Evolutionary conservation across 139 green algal species (phyloP), one percentile per base, ranked within the genome.

Genomic region (Chlamydomonas schloesseri): DNA sequence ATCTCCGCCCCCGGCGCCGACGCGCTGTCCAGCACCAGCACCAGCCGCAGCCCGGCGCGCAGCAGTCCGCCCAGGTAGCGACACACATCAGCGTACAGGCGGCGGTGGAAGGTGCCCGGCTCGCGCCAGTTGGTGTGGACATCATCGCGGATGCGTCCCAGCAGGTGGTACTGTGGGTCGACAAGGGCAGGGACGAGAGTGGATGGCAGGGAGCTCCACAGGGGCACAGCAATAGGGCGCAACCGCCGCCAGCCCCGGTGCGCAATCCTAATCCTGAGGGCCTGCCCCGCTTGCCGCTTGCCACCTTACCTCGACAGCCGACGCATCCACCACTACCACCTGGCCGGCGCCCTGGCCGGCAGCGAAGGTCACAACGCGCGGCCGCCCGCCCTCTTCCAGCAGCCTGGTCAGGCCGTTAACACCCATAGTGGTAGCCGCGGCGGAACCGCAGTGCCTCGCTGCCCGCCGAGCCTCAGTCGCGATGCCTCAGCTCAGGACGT

Each of bases 11-110:
- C 57, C 15, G 84, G 84, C 9, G 46, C 50, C 0, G 73, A 4
- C 4, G 84, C 74, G 21, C 62, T 47, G 33, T 89, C 84, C 5
- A 21, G 14, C 14, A 89, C 47, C 21, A 83, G 72, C 6, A 89
- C 64, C 28, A 26, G 34, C 2, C 47, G 64, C 31, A 89, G 58
- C 0, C 84, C 84, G 31, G 31, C 46, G 15, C 67, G 74, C 57
- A 84, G 64, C 36, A 89, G 50, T n/a, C 82, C 82, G 29, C 71
- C 71, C 10, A 42, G 67, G 37, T 53, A 88, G 4, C 36, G 36
- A 24, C 68, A 62, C 0, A 36, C 28, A 18, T 33, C 69, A 10
- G 28, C 20, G 36, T 87, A 80, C 20, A 87, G 81, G 15, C 10
- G 24, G 33, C 2, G 28, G 33, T 79, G 81, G 36, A 37, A 76